Evolutionary conservation across 441 rosid genomes (phyloP), one percentile per base, ranked within the genome.

Genomic region (Corymbia citriodora): DNA sequence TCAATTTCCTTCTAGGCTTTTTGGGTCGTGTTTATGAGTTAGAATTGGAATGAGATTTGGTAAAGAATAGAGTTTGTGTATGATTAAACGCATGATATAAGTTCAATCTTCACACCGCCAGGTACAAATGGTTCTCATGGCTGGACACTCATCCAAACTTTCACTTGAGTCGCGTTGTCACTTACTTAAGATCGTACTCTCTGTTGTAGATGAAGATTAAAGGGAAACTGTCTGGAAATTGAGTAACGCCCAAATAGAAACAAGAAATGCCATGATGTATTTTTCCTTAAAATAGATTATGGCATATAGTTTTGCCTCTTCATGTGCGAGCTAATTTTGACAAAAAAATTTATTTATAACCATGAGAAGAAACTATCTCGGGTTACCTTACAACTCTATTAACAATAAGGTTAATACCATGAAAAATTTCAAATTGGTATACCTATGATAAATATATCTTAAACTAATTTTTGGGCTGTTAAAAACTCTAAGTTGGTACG

Each of bases 121-220:
- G 29, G 70, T 63, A 29, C 18, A 63, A 2, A 63, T 29, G 36
- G 17, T 29, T 63, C 72, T 2, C 13, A 0, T 63, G 68, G 15
- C 27, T 27, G 15, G 8, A 61, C 29, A 27, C 68, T 63, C 72
- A 63, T 63, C 10, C 5, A 29, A 63, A 29, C 33, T 29, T 63
- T 13, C 70, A 29, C 18, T 29, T 29, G 31, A 0, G 1, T 3
- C 0, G 5, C 9, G 31, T 63, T 14, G 13, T 63, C 13, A 63
- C 0, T 29, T 63, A 29, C 17, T 0, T 2, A 0, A 63, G 9
- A 29, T 63, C 15, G 15, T 33, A 63, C 25, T 27, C 68, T 27
- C 2, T 11, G 8, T 27, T 27, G n/a, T 27, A 27, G 33, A 61
- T 12, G 68, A 27, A 61, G 31, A 61, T 61, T 61, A 61, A 61